Conservation (phyloP, 192 early-diverging fungal species). For the Podila verticillata region DNA sequence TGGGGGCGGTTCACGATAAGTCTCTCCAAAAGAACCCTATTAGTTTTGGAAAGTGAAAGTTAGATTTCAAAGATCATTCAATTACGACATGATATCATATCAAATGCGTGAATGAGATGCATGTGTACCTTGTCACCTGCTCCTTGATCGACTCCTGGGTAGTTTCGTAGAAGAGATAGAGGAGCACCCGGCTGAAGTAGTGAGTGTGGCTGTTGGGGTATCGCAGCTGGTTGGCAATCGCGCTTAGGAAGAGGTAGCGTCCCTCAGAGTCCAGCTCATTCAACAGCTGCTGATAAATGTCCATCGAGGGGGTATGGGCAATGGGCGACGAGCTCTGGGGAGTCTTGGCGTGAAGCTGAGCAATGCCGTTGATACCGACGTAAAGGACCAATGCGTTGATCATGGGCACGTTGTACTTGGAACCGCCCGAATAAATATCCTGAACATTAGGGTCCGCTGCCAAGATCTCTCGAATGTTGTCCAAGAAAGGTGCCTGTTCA, state of each 20-base stretch:
- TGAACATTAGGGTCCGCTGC: conserved; percentile 50
- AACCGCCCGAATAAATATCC: conserved; percentile 47
- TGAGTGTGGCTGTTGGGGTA: conserved; percentile 98
- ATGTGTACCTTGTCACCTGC: conserved; percentile 83
- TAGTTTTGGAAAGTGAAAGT: background rate
- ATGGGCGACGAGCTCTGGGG: conserved; percentile 56
- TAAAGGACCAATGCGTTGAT: conserved; percentile 93
- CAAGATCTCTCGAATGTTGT: conserved; percentile 63
- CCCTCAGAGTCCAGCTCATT: conserved; percentile 82
- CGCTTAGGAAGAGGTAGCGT: conserved; percentile 89
- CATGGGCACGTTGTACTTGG: conserved; percentile 79
- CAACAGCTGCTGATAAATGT: conserved; percentile 85
- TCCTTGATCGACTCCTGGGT: conserved; percentile 88
- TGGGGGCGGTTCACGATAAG: conserved; percentile 96
- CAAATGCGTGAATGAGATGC: background rate
- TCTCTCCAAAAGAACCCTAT: conserved; percentile 91
- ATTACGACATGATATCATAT: background rate
- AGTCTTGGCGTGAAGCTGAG: conserved; percentile 47
- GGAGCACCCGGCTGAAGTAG: conserved; percentile 89
- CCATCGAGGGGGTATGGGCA: conserved; percentile 76
- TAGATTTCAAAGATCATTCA: background rate
- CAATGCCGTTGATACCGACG: conserved; percentile 83
- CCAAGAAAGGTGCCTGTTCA: conserved; percentile 67
- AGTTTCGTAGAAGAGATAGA: conserved; percentile 87
- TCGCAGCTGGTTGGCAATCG: conserved; percentile 95